Evolutionary conservation across 306 rosid genomes (phyloP).

Genomic region (Astragalus glycyphyllos): DNA sequence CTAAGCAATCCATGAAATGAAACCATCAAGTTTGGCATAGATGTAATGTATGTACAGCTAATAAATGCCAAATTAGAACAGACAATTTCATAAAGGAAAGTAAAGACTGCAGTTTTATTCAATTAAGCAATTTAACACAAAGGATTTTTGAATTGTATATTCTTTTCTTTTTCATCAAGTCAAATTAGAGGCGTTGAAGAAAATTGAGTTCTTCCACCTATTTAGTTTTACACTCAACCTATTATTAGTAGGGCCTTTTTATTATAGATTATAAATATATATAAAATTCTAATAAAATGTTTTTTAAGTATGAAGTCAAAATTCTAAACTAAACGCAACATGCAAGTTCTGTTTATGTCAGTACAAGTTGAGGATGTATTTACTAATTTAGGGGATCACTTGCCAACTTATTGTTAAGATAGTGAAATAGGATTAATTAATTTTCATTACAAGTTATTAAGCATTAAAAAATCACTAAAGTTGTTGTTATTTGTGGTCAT

Average conservation of each 20-base stretch:
- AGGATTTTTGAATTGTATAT: slow-evolving; percentile 2
- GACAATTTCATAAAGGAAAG: slow-evolving; percentile 18
- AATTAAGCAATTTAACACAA: slow-evolving; percentile 9
- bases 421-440: background rate
- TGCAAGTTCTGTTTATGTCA: slow-evolving; percentile 15
- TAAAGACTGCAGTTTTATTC: slow-evolving; percentile 14
- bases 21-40: slow-evolving; percentile 38
- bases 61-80: slow-evolving; percentile 24
- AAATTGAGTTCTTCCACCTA: slow-evolving; percentile 22
- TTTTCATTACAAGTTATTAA: too few relatives aligned
- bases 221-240: slow-evolving; percentile 43
- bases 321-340: slow-evolving; percentile 7
- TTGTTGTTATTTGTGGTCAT: background rate
- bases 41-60: slow-evolving; percentile 39
- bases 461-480: background rate
- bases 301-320: slow-evolving; percentile 26
- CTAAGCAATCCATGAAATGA: slow-evolving; percentile 50
- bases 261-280: background rate
- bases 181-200: slow-evolving; percentile 37
- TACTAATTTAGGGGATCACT: slow-evolving; percentile 35
- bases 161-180: slow-evolving; percentile 37
- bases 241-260: slow-evolving; percentile 29
- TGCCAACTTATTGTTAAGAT: slow-evolving; percentile 17
- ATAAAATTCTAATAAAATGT: background rate
- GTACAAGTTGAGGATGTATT: slow-evolving; percentile 30